Base-by-base conservation (phyloP, 176 grass and related monocot species). In the Aegilops sharonensis region DNA sequence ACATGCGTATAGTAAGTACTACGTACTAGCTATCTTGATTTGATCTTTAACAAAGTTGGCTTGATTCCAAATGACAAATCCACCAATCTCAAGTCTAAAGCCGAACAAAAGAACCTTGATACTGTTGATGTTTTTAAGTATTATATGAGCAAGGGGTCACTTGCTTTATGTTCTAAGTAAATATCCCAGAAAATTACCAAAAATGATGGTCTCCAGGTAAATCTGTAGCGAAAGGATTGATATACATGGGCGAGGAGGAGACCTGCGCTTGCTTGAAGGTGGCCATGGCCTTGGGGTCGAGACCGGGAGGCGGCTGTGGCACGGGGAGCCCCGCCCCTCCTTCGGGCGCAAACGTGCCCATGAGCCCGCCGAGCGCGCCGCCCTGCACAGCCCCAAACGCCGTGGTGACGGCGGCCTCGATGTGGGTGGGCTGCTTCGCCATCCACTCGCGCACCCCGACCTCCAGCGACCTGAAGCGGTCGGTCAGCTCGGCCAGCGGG, bases 231-330 rank as follows among this genome's bases (percentile, higher is more conserved):
- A 54, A 27, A 50, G 42, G 47, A 64, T 20, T 5, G 4, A 2
- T 18, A 78, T 9, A 47, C 11, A 47, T 13, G 25, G 13, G 36
- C 6, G 23, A 7, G 77, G 8, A 39, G 54, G 80, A 10, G 29
- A 92, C 90, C 95, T 97, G 92, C 6, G 95, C 95, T 76, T 97
- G 92, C 78, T 97, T 88, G 54, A 97, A 83, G 57, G 95, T 81
- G 12, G 88, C 86, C 42, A 97, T 11, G 86, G 78, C 90, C 62
- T 88, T 91, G 37, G 92, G 87, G 89, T 87, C 91, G 84, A 84
- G 62, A 64, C 76, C 76, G 6, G 74, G 86, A 34, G 86, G 67
- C 75, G 84, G 86, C 79, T 59, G 89, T 60, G 79, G 86, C 32
- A 85, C 74, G 21, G 89, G 84, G 64, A 85, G 23, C 18, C 81